Evolutionary conservation across 768 basidiomycete genomes (phyloP).

Genomic region (Cubamyces lactineus): DNA sequence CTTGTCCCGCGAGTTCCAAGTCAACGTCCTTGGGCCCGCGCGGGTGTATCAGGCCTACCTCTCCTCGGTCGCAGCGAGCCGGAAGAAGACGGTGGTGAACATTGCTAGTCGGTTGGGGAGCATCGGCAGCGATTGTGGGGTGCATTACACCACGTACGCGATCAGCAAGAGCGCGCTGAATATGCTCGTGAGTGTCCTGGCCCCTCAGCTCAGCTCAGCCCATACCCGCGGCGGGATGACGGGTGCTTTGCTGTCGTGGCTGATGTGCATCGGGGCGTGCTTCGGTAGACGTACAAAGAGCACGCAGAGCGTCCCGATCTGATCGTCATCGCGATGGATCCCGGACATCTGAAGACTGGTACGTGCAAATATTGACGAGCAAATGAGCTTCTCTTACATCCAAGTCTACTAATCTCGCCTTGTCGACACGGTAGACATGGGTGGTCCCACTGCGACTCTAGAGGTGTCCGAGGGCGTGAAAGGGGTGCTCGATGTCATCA

Average conservation of each 20-base stretch:
- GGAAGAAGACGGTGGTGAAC: conserved; percentile 38
- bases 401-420: no score
- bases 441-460: no score
- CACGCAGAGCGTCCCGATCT: conserved; percentile 20
- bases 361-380: no score
- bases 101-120: conserved; percentile 37
- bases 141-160: conserved; percentile 33
- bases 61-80: conserved; percentile 37
- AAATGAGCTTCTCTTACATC: no score
- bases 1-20: conserved; percentile 30
- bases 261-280: not conserved
- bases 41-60: conserved; percentile 38
- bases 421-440: no score
- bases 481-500: no score
- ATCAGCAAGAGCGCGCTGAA: conserved; percentile 42
- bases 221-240: no score
- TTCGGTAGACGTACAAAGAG: conserved; percentile 25
- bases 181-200: not conserved
- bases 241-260: not conserved
- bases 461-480: no score
- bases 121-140: conserved; percentile 29
- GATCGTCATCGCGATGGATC: conserved; percentile 17
- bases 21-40: conserved; percentile 41
- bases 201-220: no score
- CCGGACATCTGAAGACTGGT: conserved; percentile 27